Evolutionary conservation across 2,329 filamentous ascomycete species (phyloP).

Genomic region (Rugonectria rugulosa): DNA sequence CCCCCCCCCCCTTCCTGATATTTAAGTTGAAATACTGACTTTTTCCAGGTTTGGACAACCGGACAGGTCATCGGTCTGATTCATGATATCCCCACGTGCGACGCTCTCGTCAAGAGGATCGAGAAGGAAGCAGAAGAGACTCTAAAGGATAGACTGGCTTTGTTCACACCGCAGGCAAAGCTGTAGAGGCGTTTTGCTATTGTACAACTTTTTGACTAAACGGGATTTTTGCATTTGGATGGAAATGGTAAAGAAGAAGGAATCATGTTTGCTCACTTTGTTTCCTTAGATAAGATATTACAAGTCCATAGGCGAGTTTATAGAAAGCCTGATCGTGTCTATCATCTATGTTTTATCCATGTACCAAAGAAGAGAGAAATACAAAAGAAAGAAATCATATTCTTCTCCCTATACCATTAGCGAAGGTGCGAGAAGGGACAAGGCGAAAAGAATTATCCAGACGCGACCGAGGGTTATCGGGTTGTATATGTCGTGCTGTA

Average conservation of each 20-base stretch:
- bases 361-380: neutral
- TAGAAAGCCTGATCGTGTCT: neutral
- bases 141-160: constrained; percentile 64
- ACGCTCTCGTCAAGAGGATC: constrained; percentile 73
- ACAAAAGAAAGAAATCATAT: neutral
- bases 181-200: constrained; percentile 55
- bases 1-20: constrained; percentile 11
- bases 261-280: constrained; percentile 6
- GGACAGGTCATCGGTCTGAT: constrained; percentile 94
- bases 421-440: too few species aligned
- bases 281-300: constrained; percentile 6
- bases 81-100: constrained; percentile 82
- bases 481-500: neutral
- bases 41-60: constrained; percentile 85
- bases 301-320: constrained; percentile 16
- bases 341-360: constrained; percentile 10
- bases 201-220: constrained; percentile 2
- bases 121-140: constrained; percentile 78
- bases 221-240: neutral
- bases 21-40: constrained; percentile 15
- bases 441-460: too few species aligned
- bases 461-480: neutral
- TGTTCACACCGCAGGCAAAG: constrained; percentile 66
- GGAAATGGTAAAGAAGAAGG: neutral
- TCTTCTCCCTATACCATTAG: too few species aligned